Conservation (phyloP, 805 yeast genomes). For the Wickerhamomyces queroliae region DNA sequence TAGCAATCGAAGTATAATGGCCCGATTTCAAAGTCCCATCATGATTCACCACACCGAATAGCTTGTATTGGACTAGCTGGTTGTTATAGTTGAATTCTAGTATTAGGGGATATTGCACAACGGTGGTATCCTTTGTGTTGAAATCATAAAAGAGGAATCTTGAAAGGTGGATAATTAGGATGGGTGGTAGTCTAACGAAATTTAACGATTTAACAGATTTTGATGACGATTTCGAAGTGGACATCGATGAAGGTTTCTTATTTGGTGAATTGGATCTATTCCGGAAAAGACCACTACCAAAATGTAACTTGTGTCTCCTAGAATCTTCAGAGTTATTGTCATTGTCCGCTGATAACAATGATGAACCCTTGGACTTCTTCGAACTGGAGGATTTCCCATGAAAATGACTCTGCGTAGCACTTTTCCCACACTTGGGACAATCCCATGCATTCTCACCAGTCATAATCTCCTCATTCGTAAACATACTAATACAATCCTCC, state of each 20-base stretch:
- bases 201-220: constrained; percentile 58
- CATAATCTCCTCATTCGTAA: constrained; percentile 57
- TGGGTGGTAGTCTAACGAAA: constrained; percentile 75
- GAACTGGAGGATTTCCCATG: too few species aligned
- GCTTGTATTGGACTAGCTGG: constrained; percentile 36
- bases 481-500: constrained; percentile 59
- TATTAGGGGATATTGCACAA: constrained; percentile 49
- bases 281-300: constrained; percentile 18
- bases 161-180: constrained; percentile 78
- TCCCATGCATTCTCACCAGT: constrained; percentile 79
- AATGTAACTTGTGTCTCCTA: constrained; percentile 17
- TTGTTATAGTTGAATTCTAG: constrained; percentile 40
- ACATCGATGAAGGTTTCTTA: constrained; percentile 15
- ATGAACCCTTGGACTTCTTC: neutral
- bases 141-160: constrained; percentile 57
- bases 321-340: neutral
- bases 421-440: constrained; percentile 59
- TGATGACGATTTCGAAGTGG: constrained; percentile 17
- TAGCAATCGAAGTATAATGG: constrained; percentile 67
- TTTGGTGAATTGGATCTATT: constrained; percentile 21
- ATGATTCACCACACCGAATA: constrained; percentile 66
- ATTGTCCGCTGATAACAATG: neutral
- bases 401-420: too few species aligned
- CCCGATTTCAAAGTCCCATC: constrained; percentile 67
- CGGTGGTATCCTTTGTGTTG: constrained; percentile 46